Percentiles rank a stretch among this genome's conserved stretches.
phyloP scores from a whole-genome alignment of 192 early-diverging fungal genomes.

The Umbelopsis ramanniana region DNA sequence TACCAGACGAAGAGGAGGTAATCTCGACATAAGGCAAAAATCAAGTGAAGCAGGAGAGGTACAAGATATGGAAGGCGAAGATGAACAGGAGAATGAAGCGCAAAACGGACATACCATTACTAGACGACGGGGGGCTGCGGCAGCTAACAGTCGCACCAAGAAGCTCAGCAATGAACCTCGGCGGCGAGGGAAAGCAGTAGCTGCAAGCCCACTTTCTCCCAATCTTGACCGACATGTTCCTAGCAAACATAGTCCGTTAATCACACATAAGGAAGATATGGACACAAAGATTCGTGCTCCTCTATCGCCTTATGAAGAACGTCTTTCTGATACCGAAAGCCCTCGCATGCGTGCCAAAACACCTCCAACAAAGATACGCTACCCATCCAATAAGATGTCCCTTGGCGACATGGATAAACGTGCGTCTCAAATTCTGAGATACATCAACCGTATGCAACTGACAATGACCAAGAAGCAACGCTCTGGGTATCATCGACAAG shows the following conservation, averaged over 20 bases:
- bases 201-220: neutral
- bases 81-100: conserved; percentile 15
- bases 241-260: conserved; percentile 16
- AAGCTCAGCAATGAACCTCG: neutral
- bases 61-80: neutral
- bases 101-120: neutral
- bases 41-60: neutral
- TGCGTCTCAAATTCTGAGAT: conserved; percentile 64
- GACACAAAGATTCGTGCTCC: neutral
- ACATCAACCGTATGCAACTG: conserved; percentile 38
- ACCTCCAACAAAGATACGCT: conserved; percentile 53
- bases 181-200: conserved; percentile 5
- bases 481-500: neutral
- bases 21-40: neutral
- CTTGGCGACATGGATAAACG: conserved; percentile 70
- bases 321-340: conserved; percentile 10
- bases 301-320: conserved; percentile 11
- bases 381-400: conserved; percentile 54
- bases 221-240: neutral
- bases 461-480: conserved; percentile 20
- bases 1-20: conserved; percentile 13
- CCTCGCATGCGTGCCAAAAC: conserved; percentile 29
- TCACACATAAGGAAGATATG: neutral
- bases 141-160: neutral
- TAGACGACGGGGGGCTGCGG: neutral